A percentile compares a stretch with the other conserved stretches of the same genome.
These are phyloP conservation scores for Microcos paniculata DNA, from an alignment of 345 rosid species.

Conservation along the genomic window DNA sequence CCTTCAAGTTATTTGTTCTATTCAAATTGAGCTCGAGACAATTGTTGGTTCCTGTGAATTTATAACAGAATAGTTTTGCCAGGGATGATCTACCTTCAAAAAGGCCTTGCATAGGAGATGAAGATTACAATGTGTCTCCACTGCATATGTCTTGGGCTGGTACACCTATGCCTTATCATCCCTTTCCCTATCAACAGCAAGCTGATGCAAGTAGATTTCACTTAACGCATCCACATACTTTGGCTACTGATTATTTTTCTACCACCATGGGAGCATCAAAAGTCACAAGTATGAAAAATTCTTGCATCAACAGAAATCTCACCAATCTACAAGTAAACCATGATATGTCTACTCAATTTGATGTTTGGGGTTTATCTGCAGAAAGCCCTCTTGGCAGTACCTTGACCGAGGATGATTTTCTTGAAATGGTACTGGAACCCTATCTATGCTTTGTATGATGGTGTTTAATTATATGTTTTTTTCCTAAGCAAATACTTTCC, in stretches of 20 bases:
- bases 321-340: conserved; percentile 34
- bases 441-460: conserved; percentile 6
- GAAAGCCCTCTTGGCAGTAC: conserved; percentile 83
- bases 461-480: conserved; percentile 20
- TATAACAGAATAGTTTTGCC: conserved; percentile 23
- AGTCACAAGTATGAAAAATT: conserved; percentile 29
- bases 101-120: conserved; percentile 50
- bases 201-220: conserved; percentile 54
- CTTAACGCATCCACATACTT: conserved; percentile 44
- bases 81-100: conserved; percentile 56
- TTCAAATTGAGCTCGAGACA: conserved; percentile 10
- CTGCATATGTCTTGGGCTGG: conserved; percentile 42
- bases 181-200: conserved; percentile 52
- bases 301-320: conserved; percentile 24
- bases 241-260: conserved; percentile 37
- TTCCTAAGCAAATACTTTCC: background rate
- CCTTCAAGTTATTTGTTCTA: conserved; percentile 9
- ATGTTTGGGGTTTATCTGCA: conserved; percentile 71
- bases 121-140: conserved; percentile 45
- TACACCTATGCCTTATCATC: conserved; percentile 43
- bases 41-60: conserved; percentile 22
- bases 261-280: conserved; percentile 41
- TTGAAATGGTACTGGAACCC: conserved; percentile 74
- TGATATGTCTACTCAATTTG: conserved; percentile 48
- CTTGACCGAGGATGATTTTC: conserved; percentile 88